Evolutionary conservation across 2,329 filamentous ascomycete species (phyloP).

Genomic region (Fusarium sp.): DNA sequence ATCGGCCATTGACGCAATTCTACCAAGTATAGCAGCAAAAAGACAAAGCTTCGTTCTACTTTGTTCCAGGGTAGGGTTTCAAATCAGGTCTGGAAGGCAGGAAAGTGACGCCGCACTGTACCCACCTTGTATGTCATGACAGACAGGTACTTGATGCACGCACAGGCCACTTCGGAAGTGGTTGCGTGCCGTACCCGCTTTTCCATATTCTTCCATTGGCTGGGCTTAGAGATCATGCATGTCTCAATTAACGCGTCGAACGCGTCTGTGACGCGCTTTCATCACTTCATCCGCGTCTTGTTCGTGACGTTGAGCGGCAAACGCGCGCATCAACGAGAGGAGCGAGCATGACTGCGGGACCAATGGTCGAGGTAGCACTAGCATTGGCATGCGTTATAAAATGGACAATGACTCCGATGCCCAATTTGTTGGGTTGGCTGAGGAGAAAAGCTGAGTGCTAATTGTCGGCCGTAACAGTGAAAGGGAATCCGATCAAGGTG

Average conservation of each 20-base stretch:
- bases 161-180: constrained; percentile 44
- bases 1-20: neutral
- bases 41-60: neutral
- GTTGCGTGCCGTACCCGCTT: constrained; percentile 34
- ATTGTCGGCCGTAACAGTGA: neutral
- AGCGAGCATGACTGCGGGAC: constrained; percentile 19
- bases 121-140: constrained; percentile 8
- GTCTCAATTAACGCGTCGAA: constrained; percentile 32
- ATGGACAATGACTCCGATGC: constrained; percentile 9
- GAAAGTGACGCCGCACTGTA: constrained; percentile 13
- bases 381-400: constrained; percentile 17
- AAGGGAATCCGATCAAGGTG: constrained; percentile 5
- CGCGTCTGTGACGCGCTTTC: constrained; percentile 28
- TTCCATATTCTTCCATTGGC: constrained; percentile 31
- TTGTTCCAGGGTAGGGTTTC: constrained; percentile 5
- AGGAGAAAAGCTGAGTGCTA: neutral
- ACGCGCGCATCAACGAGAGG: constrained; percentile 16
- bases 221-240: constrained; percentile 2
- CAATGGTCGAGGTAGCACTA: constrained; percentile 19
- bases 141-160: constrained; percentile 36
- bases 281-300: constrained; percentile 19
- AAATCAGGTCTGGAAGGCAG: constrained; percentile 7
- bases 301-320: constrained; percentile 29
- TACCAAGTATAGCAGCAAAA: constrained; percentile 3
- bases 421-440: neutral